Evolutionary conservation across 139 green algal genomes (phyloP), one percentile per base, ranked within the genome.

Genomic region (Chlorella sp.): DNA sequence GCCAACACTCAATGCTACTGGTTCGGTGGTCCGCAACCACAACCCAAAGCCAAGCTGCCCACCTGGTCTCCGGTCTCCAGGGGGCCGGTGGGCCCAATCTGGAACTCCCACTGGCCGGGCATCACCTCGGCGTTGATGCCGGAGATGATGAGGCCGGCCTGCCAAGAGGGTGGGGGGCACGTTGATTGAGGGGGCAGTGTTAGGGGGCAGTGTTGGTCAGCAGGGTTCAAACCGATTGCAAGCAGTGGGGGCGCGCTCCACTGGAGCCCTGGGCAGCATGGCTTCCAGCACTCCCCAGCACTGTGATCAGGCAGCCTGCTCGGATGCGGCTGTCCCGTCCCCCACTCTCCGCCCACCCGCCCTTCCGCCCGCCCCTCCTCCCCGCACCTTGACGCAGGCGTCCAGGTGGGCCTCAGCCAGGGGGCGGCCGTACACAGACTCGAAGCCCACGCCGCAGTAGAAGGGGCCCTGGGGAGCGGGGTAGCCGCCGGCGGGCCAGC

Each of bases 21-120:
- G 46, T 54, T 7, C 46, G 8, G 8, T 54, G 8, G 11, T 7
- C 46, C 7, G 46, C 46, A 30, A 40, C 62, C 62, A 5, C 30
- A 3, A 40, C 32, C 30, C 22, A 9, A 36, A 7, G n/a, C n/a
- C n/a, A n/a, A n/a, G n/a, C n/a, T 13, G 14, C 64, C 22, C 67
- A 87, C 84, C 91, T 95, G 88, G 81, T 98, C 95, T 64, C 93
- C 93, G 46, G 96, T 78, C 64, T 95, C 95, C 82, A 97, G 90
- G 44, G 94, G 91, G 69, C 93, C 94, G 30, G 93, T 90, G 48
- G 95, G 95, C 60, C 95, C 95, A 44, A 98, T 94, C 94, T 98
- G 95, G 95, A 93, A 98, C 93, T 98, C 95, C 95, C 95, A 98
- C 91, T 98, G 95, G 41, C 95, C 95, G 65, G 95, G 95, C 95